phyloP scores from a whole-genome alignment of 305 asterid species.

The Fraxinus paxiana region DNA sequence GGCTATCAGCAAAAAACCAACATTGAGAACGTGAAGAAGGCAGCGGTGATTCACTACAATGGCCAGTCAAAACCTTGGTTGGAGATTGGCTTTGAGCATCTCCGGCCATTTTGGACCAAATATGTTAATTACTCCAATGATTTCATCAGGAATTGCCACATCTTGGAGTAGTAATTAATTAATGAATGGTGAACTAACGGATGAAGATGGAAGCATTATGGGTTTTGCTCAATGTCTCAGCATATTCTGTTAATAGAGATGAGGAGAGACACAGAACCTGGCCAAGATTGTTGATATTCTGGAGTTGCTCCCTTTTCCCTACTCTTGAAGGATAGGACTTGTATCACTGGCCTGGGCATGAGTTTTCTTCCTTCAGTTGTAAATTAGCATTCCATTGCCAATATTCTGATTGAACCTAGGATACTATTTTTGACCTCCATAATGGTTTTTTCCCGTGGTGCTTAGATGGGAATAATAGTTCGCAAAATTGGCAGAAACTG shows the following conservation, averaged over 20 bases:
- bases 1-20: slow-evolving; percentile 86
- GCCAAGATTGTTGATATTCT: slow-evolving; percentile 20
- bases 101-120: slow-evolving; percentile 96
- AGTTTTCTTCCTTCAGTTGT: slow-evolving; percentile 60
- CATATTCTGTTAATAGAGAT: slow-evolving; percentile 16
- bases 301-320: slow-evolving; percentile 26
- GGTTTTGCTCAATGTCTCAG: slow-evolving; percentile 26
- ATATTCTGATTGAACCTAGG: slow-evolving; percentile 45
- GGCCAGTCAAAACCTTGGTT: slow-evolving; percentile 98
- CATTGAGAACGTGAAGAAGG: slow-evolving; percentile 63
- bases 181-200: slow-evolving; percentile 21
- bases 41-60: slow-evolving; percentile 92
- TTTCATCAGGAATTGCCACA: slow-evolving; percentile 80
- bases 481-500: slow-evolving; percentile 20
- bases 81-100: slow-evolving; percentile 95
- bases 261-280: slow-evolving; percentile 26
- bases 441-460: slow-evolving; percentile 35
- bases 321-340: slow-evolving; percentile 41
- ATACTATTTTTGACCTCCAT: slow-evolving; percentile 46
- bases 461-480: slow-evolving; percentile 45
- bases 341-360: slow-evolving; percentile 36
- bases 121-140: slow-evolving; percentile 89
- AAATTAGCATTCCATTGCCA: slow-evolving; percentile 47
- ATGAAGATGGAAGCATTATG: slow-evolving; percentile 22
- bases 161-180: slow-evolving; percentile 64